These are phyloP conservation scores for Phragmites australis DNA, from an alignment of 176 grass and related monocot species.

Conservation along the genomic window DNA sequence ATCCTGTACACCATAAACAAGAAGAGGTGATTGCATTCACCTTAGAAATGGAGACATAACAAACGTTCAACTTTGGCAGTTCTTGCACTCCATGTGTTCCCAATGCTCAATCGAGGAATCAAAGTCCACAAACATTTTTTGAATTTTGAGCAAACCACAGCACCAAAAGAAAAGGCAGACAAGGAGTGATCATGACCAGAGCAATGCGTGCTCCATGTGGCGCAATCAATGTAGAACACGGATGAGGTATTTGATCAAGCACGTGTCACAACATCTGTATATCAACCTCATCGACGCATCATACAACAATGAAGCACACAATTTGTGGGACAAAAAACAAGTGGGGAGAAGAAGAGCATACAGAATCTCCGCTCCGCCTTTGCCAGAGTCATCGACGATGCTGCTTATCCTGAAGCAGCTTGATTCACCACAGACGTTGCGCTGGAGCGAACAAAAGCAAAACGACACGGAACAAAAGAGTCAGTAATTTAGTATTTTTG, in stretches of 20 bases:
- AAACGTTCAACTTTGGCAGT: background rate
- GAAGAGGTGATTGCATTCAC: constrained; percentile 17
- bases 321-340: background rate
- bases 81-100: background rate
- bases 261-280: background rate
- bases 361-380: constrained; percentile 68
- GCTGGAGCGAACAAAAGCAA: constrained; percentile 44
- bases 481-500: background rate
- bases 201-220: background rate
- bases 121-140: background rate
- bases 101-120: constrained; percentile 13
- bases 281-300: background rate
- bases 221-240: background rate
- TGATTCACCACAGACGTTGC: constrained; percentile 51
- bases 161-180: background rate
- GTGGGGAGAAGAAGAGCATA: constrained; percentile 32
- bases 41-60: background rate
- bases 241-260: background rate
- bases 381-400: constrained; percentile 33
- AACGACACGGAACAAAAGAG: background rate
- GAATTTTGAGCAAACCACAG: background rate
- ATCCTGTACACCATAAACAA: constrained; percentile 55
- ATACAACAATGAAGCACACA: background rate
- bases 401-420: constrained; percentile 85
- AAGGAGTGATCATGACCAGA: background rate